Conservation (phyloP, 2,329 filamentous ascomycete species). For the Phialophora macrospora region DNA sequence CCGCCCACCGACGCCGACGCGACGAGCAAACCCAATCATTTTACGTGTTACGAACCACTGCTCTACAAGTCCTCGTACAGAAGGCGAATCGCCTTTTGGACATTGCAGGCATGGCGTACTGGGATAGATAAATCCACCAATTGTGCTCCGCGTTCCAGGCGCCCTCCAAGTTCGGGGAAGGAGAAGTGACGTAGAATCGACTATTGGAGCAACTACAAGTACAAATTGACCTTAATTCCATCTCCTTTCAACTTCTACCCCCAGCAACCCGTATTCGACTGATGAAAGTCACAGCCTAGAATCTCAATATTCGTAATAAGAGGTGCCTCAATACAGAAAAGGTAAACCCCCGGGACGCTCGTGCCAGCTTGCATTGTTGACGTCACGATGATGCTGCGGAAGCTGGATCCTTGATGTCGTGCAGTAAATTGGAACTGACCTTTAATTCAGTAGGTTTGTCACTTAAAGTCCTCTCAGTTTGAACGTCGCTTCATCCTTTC, state of each 20-base stretch:
- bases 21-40: not conserved
- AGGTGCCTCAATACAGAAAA: not conserved
- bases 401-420: not conserved
- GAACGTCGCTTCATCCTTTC: not conserved
- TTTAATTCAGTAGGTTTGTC: conserved; percentile 10
- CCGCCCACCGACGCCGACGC: too few relatives aligned
- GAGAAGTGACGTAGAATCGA: not conserved
- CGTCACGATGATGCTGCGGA: conserved; percentile 10
- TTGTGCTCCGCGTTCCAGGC: not conserved
- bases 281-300: not conserved
- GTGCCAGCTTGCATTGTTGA: not conserved
- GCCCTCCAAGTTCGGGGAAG: not conserved
- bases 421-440: conserved; percentile 5
- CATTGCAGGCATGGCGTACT: not conserved
- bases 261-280: not conserved
- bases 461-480: not conserved
- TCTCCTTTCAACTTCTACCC: not conserved
- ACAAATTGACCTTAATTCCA: not conserved
- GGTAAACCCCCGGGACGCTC: conserved; percentile 8
- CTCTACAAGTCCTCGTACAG: too few relatives aligned
- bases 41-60: not conserved
- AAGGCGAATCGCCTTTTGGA: not conserved
- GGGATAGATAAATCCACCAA: not conserved
- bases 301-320: not conserved
- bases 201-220: not conserved